Conservation (phyloP, 2,329 filamentous ascomycete genomes). For the Bertia moriformis region DNA sequence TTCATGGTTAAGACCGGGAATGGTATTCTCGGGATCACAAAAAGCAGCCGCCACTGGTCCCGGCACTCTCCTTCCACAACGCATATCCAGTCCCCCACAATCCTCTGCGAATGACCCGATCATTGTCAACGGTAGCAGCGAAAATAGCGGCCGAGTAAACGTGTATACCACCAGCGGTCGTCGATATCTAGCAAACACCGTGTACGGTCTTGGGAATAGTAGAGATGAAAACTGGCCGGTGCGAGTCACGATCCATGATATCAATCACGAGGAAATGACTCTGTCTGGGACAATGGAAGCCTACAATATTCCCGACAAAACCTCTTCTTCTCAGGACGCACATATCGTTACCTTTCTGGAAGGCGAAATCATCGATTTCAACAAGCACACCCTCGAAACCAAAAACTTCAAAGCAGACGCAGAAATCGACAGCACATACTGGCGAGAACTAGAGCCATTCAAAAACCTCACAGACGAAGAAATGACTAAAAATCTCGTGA, state of each 20-base stretch:
- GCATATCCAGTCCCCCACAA: constrained; percentile 12
- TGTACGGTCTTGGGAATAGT: neutral
- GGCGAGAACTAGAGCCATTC: constrained; percentile 29
- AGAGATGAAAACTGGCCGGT: constrained; percentile 49
- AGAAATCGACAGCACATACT: constrained; percentile 28
- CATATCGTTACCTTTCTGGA: constrained; percentile 50
- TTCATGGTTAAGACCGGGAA: constrained; percentile 44
- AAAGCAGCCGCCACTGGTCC: constrained; percentile 24
- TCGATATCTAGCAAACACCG: constrained; percentile 9
- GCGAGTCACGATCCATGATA: constrained; percentile 46
- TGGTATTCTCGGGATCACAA: constrained; percentile 43
- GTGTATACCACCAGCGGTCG: constrained; percentile 19
- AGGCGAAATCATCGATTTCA: constrained; percentile 52
- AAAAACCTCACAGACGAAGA: constrained; percentile 24
- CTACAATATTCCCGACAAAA: constrained; percentile 44
- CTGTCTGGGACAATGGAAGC: constrained; percentile 56
- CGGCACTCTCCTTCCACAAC: constrained; percentile 7
- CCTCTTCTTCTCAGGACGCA: constrained; percentile 20
- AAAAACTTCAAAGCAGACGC: constrained; percentile 27
- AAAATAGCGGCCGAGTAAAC: constrained; percentile 15
- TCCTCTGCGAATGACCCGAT: constrained; percentile 14
- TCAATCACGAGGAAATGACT: constrained; percentile 45
- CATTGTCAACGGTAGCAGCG: constrained; percentile 16
- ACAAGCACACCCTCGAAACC: constrained; percentile 27
- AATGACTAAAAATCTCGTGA: constrained; percentile 24